A percentile compares a stretch with the other conserved stretches of the same genome.
Conservation (phyloP, 2,329 filamentous ascomycete species). For the Colletotrichum cordylinicola region DNA sequence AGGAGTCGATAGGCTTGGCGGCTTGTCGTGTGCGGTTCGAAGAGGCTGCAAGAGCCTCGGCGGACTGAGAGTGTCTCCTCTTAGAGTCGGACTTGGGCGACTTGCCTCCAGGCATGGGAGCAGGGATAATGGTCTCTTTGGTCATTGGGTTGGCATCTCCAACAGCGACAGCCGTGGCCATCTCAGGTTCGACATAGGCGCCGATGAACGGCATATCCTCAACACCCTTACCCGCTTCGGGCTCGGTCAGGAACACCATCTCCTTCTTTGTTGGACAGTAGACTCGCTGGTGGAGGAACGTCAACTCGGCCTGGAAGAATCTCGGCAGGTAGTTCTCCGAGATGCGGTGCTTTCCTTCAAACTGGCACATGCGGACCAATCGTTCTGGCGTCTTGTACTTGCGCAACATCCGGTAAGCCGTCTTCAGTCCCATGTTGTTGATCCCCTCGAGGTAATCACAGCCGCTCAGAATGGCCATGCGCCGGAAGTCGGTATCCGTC, state of each 20-base stretch:
- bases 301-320: constrained; percentile 88
- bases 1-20: constrained; percentile 59
- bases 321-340: constrained; percentile 81
- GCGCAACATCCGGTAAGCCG: constrained; percentile 86
- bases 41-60: constrained; percentile 22
- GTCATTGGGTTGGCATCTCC: constrained; percentile 92
- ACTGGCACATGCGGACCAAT: constrained; percentile 81
- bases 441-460: constrained; percentile 95
- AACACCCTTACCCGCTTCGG: constrained; percentile 66
- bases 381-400: constrained; percentile 89
- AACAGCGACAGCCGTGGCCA: constrained; percentile 76
- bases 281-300: constrained; percentile 93
- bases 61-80: constrained; percentile 43
- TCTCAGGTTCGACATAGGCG: constrained; percentile 67
- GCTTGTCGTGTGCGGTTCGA: constrained; percentile 29
- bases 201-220: constrained; percentile 85
- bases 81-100: constrained; percentile 51
- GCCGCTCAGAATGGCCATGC: constrained; percentile 95
- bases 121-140: constrained; percentile 66
- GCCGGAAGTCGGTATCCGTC: constrained; percentile 89
- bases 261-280: constrained; percentile 78
- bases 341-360: constrained; percentile 84
- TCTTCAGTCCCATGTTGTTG: constrained; percentile 87
- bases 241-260: constrained; percentile 77
- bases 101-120: constrained; percentile 46